A percentile compares a stretch with the other conserved stretches of the same genome.
Conservation (phyloP, 768 basidiomycete species). For the Coprinopsis strossmayeri region DNA sequence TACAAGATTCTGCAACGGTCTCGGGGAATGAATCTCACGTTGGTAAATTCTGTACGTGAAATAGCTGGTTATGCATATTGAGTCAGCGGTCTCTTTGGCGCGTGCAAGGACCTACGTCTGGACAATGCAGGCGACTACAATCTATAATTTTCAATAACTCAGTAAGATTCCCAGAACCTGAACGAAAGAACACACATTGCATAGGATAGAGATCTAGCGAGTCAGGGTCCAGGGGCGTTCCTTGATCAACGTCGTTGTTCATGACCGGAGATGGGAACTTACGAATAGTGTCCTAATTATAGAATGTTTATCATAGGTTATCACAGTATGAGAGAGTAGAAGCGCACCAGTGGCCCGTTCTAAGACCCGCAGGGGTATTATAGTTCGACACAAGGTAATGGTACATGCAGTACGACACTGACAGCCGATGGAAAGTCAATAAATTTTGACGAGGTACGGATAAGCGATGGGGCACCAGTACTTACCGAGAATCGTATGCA, state of each 20-base stretch:
- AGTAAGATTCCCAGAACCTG: neutral
- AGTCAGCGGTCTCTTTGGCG: neutral
- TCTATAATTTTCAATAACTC: too few species aligned
- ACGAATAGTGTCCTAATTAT: constrained; percentile 28
- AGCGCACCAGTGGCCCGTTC: constrained; percentile 30
- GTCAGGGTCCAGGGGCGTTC: neutral
- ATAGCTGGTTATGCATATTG: constrained; percentile 19
- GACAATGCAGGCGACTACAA: constrained; percentile 24
- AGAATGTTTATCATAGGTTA: too few species aligned
- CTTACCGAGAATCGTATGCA: constrained; percentile 25
- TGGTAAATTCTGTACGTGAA: constrained; percentile 26
- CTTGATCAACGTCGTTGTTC: neutral
- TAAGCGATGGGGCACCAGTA: neutral
- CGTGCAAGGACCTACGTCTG: constrained; percentile 20
- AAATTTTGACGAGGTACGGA: too few species aligned
- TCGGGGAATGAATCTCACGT: constrained; percentile 15
- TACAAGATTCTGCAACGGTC: neutral
- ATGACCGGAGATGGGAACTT: constrained; percentile 7
- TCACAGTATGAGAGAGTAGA: too few species aligned
- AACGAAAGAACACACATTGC: constrained; percentile 10
- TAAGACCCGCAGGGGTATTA: constrained; percentile 26
- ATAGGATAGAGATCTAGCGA: constrained; percentile 5
- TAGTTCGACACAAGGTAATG: constrained; percentile 36
- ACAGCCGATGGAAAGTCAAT: too few species aligned
- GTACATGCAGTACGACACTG: constrained; percentile 30